phyloP scores from a whole-genome alignment of 257 asterid genomes.

The Capsicum rhomboideum region DNA sequence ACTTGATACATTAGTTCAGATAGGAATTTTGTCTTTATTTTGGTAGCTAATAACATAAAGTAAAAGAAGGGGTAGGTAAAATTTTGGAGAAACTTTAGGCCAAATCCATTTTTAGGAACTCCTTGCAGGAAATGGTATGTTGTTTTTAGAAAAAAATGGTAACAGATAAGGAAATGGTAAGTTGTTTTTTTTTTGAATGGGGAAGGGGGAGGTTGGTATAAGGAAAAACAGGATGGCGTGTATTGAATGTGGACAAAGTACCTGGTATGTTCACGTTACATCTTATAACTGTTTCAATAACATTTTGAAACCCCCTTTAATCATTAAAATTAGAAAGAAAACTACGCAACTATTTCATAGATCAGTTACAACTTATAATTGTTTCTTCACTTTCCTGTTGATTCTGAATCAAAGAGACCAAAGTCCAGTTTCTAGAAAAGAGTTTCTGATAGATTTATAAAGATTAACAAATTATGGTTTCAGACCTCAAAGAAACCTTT shows the following conservation, averaged over 20 bases:
- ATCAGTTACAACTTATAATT: neutral
- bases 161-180: neutral
- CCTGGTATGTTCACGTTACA: too few relatives aligned
- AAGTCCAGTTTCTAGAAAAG: neutral
- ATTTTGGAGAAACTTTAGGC: neutral
- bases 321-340: neutral
- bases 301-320: neutral
- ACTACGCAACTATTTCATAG: neutral
- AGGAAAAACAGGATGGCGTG: too few relatives aligned
- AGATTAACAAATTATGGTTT: neutral
- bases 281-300: too few relatives aligned
- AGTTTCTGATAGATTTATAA: neutral
- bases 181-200: neutral
- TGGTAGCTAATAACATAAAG: neutral
- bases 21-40: neutral
- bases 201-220: neutral
- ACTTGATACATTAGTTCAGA: neutral
- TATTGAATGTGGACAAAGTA: too few relatives aligned
- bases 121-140: neutral
- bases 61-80: neutral
- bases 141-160: neutral
- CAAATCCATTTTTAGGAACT: neutral
- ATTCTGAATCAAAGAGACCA: neutral
- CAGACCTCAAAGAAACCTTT: too few relatives aligned
- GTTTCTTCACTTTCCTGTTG: too few relatives aligned